These are phyloP conservation scores for Liriodendron chinense DNA, from an alignment of 164 flowering plant species.

Conservation along the genomic window DNA sequence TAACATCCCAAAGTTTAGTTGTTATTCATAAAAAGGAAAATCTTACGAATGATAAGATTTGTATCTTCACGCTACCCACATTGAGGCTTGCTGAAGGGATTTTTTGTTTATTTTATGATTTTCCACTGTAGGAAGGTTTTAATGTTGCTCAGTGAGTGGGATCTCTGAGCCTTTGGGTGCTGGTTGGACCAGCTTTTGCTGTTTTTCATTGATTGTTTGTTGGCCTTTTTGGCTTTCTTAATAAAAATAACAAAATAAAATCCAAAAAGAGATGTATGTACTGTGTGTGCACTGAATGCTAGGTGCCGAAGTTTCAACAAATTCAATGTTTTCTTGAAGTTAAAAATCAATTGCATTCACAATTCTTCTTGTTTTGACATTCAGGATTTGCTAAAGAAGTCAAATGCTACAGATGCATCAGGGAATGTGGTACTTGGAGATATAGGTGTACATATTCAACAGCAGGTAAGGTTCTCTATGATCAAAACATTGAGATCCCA, in stretches of 20 bases:
- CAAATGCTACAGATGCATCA: constrained; percentile 43
- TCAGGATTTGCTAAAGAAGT: constrained; percentile 39
- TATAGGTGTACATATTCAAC: constrained; percentile 44
- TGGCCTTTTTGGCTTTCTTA: no score
- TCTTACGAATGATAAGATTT: no score
- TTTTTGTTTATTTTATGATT: no score
- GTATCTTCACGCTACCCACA: no score
- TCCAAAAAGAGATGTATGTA: background rate
- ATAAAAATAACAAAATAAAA: background rate
- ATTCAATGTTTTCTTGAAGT: background rate
- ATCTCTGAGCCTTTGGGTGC: background rate
- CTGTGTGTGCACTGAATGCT: background rate
- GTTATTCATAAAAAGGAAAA: no score
- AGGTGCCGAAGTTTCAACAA: background rate
- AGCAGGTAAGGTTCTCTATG: constrained; percentile 26
- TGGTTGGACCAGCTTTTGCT: background rate
- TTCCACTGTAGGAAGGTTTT: background rate
- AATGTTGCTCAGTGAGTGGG: background rate
- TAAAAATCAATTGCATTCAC: constrained; percentile 5
- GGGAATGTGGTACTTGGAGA: constrained; percentile 39
- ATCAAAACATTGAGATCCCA: no score
- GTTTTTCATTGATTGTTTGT: background rate
- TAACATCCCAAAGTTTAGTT: no score
- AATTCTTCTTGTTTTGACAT: background rate
- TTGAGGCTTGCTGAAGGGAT: no score